Conservation (phyloP, 768 basidiomycete species). For the Hypholoma sublateritium region DNA sequence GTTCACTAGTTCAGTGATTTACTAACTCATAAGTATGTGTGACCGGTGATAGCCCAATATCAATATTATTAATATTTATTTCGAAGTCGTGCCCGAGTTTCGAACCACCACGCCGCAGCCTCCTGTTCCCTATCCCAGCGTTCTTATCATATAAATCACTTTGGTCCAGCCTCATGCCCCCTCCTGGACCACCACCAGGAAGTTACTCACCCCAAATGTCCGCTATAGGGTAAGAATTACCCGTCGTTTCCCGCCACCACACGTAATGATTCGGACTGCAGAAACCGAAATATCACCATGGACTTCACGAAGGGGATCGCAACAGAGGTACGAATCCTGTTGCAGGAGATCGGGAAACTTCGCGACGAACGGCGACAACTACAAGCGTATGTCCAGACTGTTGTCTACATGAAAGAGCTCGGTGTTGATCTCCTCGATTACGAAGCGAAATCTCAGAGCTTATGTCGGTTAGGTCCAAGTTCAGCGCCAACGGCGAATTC, state of each 20-base stretch:
- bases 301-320: conserved; percentile 86
- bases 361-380: conserved; percentile 73
- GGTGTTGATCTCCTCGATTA: neutral
- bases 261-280: conserved; percentile 12
- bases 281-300: conserved; percentile 48
- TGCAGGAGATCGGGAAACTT: conserved; percentile 79
- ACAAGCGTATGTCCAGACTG: conserved; percentile 62
- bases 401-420: neutral
- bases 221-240: conserved; percentile 10
- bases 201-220: conserved; percentile 24
- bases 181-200: conserved; percentile 23
- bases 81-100: neutral
- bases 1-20: too few relatives aligned
- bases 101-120: conserved; percentile 3
- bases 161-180: conserved; percentile 18
- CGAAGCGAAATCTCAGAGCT: conserved; percentile 80
- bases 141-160: conserved; percentile 7
- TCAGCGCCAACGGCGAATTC: conserved; percentile 78
- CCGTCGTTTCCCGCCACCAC: neutral
- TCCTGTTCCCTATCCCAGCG: neutral
- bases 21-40: too few relatives aligned
- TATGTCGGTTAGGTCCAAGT: conserved; percentile 81
- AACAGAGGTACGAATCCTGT: conserved; percentile 72
- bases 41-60: too few relatives aligned
- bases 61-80: neutral